Base-by-base conservation (phyloP, 1,284 basidiomycete genomes). In the Puccinia hordei region DNA sequence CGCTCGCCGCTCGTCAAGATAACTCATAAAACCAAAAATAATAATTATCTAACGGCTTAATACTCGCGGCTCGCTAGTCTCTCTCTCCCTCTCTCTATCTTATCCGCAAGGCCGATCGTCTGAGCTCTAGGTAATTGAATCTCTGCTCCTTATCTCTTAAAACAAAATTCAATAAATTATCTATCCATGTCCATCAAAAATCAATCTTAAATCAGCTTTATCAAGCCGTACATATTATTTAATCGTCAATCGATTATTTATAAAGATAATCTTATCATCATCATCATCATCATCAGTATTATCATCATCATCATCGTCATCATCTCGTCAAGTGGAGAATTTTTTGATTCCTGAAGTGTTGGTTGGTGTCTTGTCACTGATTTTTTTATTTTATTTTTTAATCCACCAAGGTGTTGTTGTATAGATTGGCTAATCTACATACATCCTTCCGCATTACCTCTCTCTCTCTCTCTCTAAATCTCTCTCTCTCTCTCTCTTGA, bases 381-480 rank as follows among this genome's bases (percentile, higher is more conserved):
- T 10, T 59, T 24, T 41, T 38, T n/a, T n/a, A n/a, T n/a, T n/a
- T n/a, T n/a, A n/a, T n/a, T n/a, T 73, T 44, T 53, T 38, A 51
- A 57, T 73, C 71, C 49, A 73, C 24, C 24, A 30, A 53, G 51
- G 46, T 30, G 51, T 73, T 44, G 30, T 8, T 33, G 71, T 73
- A 55, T 73, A 59, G 71, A 73, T 73, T 73, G 71, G 49, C 35
- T 73, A 57, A 57, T 73, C 49, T 59, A 57, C 35, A 41, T 73
- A n/a, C n/a, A n/a, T 73, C 71, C 27, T 73, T 73, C 71, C 71
- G 71, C 51, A 55, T 53, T 73, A 57, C 22, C 22, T 68, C 46
- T n/a, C n/a, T n/a, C n/a, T n/a, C n/a, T n/a, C n/a, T n/a, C n/a
- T n/a, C n/a, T n/a, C n/a, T n/a, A n/a, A n/a, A n/a, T n/a, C n/a